Evolutionary conservation across 352 stramenopile species (phyloP).

Genomic region (Phytophthora ramorum): DNA sequence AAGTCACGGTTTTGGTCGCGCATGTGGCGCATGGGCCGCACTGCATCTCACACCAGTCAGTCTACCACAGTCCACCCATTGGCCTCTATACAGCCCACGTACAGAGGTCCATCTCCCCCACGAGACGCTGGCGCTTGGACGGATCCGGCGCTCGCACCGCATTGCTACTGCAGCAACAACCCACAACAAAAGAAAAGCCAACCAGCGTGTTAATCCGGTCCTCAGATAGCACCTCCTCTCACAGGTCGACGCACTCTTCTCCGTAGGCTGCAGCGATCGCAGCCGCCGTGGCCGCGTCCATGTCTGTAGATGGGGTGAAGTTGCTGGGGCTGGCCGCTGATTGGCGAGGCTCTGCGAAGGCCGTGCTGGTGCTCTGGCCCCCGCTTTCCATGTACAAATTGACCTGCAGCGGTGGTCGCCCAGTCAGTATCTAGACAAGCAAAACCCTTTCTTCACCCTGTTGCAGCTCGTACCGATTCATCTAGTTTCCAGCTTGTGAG

Average conservation of each 20-base stretch:
- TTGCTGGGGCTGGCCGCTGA: slow-evolving; percentile 1
- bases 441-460: no score
- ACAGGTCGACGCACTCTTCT: slow-evolving; percentile 38
- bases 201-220: not conserved
- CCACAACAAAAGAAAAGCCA: not conserved
- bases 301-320: slow-evolving; percentile 15
- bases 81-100: slow-evolving; percentile 6
- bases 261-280: slow-evolving; percentile 39
- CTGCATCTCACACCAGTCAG: slow-evolving; percentile 15
- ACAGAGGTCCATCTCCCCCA: slow-evolving; percentile 60
- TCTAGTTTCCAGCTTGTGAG: slow-evolving; percentile 80
- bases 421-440: no score
- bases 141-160: slow-evolving; percentile 80
- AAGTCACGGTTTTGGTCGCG: slow-evolving; percentile 84
- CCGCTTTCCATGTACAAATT: slow-evolving; percentile 90
- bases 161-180: slow-evolving; percentile 33
- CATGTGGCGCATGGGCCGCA: slow-evolving; percentile 59
- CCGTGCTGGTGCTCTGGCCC: slow-evolving; percentile 27
- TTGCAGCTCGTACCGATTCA: slow-evolving; percentile 56
- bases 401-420: slow-evolving; percentile 39
- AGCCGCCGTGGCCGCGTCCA: slow-evolving; percentile 43
- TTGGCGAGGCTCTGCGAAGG: slow-evolving; percentile 17
- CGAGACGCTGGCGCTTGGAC: slow-evolving; percentile 84
- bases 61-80: not conserved
- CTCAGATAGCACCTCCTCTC: not conserved